Conservation (phyloP, 805 yeast genomes). For the Groenewaldozyma tartarivorans region DNA sequence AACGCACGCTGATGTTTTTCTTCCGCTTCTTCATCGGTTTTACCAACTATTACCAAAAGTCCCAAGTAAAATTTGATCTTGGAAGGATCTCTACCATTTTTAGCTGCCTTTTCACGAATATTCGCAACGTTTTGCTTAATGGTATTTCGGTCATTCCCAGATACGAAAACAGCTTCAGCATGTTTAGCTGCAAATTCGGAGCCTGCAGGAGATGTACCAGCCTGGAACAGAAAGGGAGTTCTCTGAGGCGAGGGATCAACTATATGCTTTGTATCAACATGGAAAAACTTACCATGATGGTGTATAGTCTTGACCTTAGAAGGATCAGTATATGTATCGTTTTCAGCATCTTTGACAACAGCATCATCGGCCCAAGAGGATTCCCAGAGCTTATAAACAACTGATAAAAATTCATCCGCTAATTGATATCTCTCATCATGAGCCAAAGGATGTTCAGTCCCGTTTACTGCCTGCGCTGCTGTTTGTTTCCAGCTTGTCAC, state of each 20-base stretch:
- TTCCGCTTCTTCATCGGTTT: constrained; percentile 34
- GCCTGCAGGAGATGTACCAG: constrained; percentile 36
- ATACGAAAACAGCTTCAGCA: constrained; percentile 36
- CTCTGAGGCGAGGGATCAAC: constrained; percentile 37
- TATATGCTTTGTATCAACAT: constrained; percentile 36
- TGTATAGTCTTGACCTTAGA: constrained; percentile 33
- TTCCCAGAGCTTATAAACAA: constrained; percentile 32
- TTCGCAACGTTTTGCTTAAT: constrained; percentile 25
- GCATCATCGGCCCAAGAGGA: constrained; percentile 40
- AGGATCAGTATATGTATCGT: constrained; percentile 22
- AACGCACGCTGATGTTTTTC: constrained; percentile 28
- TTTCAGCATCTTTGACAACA: constrained; percentile 22
- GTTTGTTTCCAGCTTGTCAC: constrained; percentile 31
- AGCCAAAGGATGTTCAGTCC: too few species aligned
- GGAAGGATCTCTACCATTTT: constrained; percentile 29
- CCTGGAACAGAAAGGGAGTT: constrained; percentile 36
- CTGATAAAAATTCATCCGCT: constrained; percentile 34
- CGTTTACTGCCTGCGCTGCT: too few species aligned
- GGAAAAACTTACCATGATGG: constrained; percentile 33
- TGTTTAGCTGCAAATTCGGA: constrained; percentile 34
- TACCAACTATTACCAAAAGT: constrained; percentile 31
- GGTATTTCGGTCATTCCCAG: constrained; percentile 28
- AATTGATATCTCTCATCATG: constrained; percentile 34
- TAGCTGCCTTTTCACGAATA: constrained; percentile 28
- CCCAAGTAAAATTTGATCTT: constrained; percentile 32